Percentiles rank a stretch among this genome's conserved stretches.
Conservation (phyloP, 228 moss, liverwort and hornwort genomes). For the Sphagnum magellanicum region DNA sequence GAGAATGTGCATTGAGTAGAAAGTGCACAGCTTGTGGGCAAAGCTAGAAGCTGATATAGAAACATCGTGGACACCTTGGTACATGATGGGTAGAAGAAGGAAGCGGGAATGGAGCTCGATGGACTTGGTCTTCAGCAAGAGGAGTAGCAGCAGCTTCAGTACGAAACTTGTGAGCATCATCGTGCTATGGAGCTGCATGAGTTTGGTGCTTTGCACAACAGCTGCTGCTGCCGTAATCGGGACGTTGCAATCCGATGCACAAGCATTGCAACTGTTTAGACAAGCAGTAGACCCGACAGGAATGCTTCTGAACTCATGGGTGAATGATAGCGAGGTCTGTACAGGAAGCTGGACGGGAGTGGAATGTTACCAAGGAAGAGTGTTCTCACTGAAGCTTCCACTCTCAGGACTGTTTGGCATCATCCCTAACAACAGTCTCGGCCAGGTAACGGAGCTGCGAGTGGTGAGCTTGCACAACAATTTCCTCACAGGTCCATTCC, state of each 20-base stretch:
- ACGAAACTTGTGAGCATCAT: too few relatives aligned
- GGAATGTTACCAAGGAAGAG: background rate
- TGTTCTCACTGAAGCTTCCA: conserved; percentile 15
- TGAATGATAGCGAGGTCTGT: background rate
- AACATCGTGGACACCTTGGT: too few relatives aligned
- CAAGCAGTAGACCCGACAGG: background rate
- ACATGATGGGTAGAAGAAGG: too few relatives aligned
- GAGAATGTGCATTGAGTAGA: too few relatives aligned
- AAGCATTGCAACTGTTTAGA: background rate
- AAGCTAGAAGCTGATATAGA: too few relatives aligned
- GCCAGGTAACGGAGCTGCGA: conserved; percentile 25
- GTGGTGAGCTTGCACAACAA: conserved; percentile 33
- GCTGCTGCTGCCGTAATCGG: too few relatives aligned
- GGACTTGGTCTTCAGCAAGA: too few relatives aligned
- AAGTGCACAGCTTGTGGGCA: too few relatives aligned
- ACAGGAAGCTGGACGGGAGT: background rate
- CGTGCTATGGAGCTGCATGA: too few relatives aligned
- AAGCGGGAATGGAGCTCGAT: too few relatives aligned
- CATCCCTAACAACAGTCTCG: conserved; percentile 15
- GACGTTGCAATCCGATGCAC: background rate
- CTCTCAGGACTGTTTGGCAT: conserved; percentile 8
- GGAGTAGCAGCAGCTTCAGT: too few relatives aligned
- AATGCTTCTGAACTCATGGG: background rate
- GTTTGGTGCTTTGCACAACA: too few relatives aligned
- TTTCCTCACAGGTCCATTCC: conserved; percentile 20